phyloP scores from a whole-genome alignment of 2,329 filamentous ascomycete species.

The Fusarium chuoi region DNA sequence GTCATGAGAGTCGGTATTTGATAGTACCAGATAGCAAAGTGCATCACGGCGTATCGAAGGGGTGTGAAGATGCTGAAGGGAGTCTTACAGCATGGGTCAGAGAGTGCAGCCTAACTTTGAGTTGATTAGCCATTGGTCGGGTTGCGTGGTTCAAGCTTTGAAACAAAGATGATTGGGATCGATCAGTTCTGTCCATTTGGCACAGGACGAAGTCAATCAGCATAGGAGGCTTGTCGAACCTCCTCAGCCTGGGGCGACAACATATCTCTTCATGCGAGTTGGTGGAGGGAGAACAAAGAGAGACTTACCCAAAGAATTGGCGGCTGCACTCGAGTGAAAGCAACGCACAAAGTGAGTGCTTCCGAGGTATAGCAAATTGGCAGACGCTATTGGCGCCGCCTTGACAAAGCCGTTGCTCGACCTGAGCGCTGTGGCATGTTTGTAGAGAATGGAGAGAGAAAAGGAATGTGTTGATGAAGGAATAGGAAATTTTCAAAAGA shows the following conservation, averaged over 20 bases:
- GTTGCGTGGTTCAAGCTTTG: neutral
- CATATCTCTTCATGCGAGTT: conserved; percentile 56
- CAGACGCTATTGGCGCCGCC: neutral
- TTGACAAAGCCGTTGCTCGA: neutral
- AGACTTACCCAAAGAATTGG: conserved; percentile 32
- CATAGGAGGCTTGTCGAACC: conserved; percentile 59
- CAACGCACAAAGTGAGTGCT: conserved; percentile 1
- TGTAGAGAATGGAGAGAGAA: neutral
- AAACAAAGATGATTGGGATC: conserved; percentile 25
- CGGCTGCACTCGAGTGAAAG: neutral
- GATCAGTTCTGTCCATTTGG: conserved; percentile 67
- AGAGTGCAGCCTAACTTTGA: conserved; percentile 22
- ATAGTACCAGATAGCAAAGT: conserved; percentile 56
- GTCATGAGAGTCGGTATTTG: conserved; percentile 58
- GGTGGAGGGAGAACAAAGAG: neutral
- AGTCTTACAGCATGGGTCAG: conserved; percentile 19
- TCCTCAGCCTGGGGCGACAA: conserved; percentile 63
- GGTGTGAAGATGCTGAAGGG: neutral
- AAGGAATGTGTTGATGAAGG: conserved; percentile 38
- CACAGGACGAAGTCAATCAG: conserved; percentile 64
- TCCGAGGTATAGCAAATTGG: conserved; percentile 14
- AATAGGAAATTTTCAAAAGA: conserved; percentile 33
- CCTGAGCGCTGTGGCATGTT: conserved; percentile 3
- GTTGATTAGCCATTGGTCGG: conserved; percentile 35
- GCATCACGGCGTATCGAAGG: conserved; percentile 50